A percentile compares a stretch with the other conserved stretches of the same genome.
phyloP scores from a whole-genome alignment of 768 basidiomycete genomes.

The Trametes maxima region DNA sequence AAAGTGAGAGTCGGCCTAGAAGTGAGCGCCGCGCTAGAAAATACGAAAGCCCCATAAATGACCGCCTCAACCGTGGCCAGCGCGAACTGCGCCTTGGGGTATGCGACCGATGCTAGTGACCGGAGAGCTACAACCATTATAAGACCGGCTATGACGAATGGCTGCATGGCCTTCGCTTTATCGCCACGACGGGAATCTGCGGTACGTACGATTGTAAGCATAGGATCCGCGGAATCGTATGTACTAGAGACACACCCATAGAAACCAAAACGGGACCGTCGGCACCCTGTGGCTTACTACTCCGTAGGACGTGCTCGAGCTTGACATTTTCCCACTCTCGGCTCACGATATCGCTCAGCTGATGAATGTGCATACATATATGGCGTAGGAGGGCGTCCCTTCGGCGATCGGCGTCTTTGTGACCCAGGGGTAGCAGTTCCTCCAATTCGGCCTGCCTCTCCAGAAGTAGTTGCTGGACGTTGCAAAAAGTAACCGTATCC shows the following conservation, averaged over 20 bases:
- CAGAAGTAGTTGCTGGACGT: neutral
- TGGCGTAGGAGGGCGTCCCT: neutral
- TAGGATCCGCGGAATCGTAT: neutral
- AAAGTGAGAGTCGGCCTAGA: no score
- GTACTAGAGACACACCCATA: no score
- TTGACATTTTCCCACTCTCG: no score
- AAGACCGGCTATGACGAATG: neutral
- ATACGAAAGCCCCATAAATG: no score
- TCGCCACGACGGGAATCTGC: neutral
- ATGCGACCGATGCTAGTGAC: neutral
- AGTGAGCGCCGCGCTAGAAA: no score
- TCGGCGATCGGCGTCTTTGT: neutral
- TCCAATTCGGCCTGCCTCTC: neutral
- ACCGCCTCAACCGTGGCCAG: no score
- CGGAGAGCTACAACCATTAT: neutral
- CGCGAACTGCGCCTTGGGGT: neutral
- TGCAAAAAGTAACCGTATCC: neutral
- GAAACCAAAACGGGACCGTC: no score
- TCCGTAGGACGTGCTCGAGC: no score
- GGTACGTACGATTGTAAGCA: neutral
- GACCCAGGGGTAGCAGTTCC: neutral
- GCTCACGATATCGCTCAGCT: no score
- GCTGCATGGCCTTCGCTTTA: neutral
- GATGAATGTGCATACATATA: no score
- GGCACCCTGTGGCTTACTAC: no score